Conservation (phyloP, 352 stramenopile species). For the Ophiocytium majus region DNA sequence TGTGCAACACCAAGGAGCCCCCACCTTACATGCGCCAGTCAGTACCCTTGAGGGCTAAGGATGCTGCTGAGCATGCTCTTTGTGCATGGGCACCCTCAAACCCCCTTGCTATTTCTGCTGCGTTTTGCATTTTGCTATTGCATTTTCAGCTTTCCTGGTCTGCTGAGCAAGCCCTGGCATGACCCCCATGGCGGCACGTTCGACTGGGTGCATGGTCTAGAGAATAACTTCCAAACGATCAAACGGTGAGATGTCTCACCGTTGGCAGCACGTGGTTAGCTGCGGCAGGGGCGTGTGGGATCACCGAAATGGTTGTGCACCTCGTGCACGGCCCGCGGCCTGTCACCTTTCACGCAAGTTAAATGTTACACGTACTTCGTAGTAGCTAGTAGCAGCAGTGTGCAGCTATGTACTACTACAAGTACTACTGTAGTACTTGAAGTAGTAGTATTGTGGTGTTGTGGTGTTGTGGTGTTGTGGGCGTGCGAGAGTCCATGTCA, state of each 20-base stretch:
- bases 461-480: not conserved
- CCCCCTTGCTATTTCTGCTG: not conserved
- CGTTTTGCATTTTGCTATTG: not conserved
- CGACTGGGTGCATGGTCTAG: not conserved
- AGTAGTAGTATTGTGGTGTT: not conserved
- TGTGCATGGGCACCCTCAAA: not conserved
- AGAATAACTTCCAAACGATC: not conserved
- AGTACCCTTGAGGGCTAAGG: not conserved
- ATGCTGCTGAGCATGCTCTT: not conserved
- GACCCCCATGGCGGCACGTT: not conserved
- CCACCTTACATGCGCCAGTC: not conserved
- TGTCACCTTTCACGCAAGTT: not conserved
- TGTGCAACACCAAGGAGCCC: not conserved
- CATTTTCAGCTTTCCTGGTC: constrained; percentile 1
- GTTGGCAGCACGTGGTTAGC: not conserved
- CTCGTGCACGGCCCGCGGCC: too few relatives aligned
- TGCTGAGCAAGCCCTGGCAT: constrained; percentile 20
- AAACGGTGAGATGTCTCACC: not conserved
- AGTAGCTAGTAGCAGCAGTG: not conserved
- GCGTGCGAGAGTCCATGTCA: not conserved
- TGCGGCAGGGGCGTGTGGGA: not conserved
- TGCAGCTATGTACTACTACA: not conserved
- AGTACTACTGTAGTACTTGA: not conserved
- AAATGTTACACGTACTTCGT: not conserved
- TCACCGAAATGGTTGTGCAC: not conserved